These are phyloP conservation scores for Suillus sp. DNA, from an alignment of 768 basidiomycete genomes.

Conservation along the genomic window DNA sequence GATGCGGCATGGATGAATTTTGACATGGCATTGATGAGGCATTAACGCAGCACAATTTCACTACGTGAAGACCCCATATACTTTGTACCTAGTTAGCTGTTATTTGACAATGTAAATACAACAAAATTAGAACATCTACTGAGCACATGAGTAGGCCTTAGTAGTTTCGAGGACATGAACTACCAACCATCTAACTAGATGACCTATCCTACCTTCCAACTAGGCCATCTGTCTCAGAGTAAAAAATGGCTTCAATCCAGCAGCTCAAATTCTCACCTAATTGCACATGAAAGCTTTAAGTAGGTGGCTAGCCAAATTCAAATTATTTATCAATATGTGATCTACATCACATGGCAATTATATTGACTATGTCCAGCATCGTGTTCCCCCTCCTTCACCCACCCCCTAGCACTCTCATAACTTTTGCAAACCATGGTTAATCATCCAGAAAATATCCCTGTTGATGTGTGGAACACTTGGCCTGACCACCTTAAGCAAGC, in stretches of 20 bases:
- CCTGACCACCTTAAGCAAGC: background rate
- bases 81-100: background rate
- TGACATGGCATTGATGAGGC: too few species aligned
- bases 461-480: background rate
- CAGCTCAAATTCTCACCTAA: background rate
- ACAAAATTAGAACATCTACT: background rate
- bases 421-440: background rate
- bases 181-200: background rate
- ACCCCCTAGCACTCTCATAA: background rate
- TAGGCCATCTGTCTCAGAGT: background rate
- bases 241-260: background rate
- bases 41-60: too few species aligned
- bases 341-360: background rate
- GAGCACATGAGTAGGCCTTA: background rate
- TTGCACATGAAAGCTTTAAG: background rate
- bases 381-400: background rate
- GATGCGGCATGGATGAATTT: too few species aligned
- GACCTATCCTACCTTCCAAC: background rate
- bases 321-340: background rate
- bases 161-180: background rate
- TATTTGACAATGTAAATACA: background rate
- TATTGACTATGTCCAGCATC: too few species aligned
- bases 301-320: background rate
- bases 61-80: too few species aligned
- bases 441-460: background rate